Evolutionary conservation across 73 alveolate species (phyloP), one percentile per base, ranked within the genome.

Genomic region (Paramecium sexaurelia): DNA sequence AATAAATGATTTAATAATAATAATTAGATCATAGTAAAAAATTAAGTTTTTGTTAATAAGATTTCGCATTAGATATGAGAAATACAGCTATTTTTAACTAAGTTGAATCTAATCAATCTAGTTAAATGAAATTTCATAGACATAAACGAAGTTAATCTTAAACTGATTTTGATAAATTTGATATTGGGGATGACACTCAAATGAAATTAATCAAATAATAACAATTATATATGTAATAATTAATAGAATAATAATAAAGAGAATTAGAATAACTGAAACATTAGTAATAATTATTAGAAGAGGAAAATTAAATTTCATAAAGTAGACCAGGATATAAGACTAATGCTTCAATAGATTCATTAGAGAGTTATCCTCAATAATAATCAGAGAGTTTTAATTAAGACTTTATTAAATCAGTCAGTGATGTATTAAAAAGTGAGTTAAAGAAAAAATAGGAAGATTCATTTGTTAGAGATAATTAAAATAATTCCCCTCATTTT

Each of bases 401-500:
- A 61, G 83, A 61, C 26, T 61, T 61, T 61, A 61, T 61, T 24
- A 26, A 32, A 61, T 1, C 83, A 61, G 83, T 61, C 9, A 61
- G 83, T 26, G 83, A 61, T 29, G 83, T 61, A 11, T 61, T 61
- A 27, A 61, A 61, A 9, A 29, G 47, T 29, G 83, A 61, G 17
- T 61, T 61, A 26, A 26, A 32, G 26, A 61, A 32, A 32, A 61
- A 61, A 20, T 61, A 61, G 3, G 83, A 61, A 6, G 83, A 61
- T 29, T 26, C 39, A 26, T 22, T 32, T 11, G 26, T 26, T 3
- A 27, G 83, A 61, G 83, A 61, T 61, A 13, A 26, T 61, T 61
- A 61, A 32, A 61, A 61, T 61, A 26, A 61, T 61, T 61, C 83
- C 26, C 83, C 83, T 26, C 83, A 61, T 24, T 61, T 61, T 61